Conservation (phyloP, 495 filamentous ascomycete genomes). For the Baudoinia panamericana region DNA sequence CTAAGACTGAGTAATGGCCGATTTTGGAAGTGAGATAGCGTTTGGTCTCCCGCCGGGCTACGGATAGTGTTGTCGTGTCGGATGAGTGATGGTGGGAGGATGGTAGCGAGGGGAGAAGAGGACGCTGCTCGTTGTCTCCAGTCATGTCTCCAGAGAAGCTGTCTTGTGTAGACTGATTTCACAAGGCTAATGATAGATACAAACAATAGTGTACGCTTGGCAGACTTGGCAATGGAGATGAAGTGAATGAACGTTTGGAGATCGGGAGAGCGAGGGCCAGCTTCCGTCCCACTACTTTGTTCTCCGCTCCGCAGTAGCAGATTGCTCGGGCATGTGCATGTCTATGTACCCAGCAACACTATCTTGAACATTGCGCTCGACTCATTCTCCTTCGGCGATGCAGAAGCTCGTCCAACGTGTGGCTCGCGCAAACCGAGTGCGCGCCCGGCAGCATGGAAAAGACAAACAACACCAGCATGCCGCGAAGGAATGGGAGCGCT, state of each 20-base stretch:
- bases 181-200: too few relatives aligned
- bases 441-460: conserved; percentile 34
- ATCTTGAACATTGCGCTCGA: too few relatives aligned
- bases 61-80: background rate
- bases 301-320: too few relatives aligned
- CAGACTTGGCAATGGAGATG: too few relatives aligned
- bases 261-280: too few relatives aligned
- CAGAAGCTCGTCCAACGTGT: conserved; percentile 63
- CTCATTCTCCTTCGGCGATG: conserved; percentile 37
- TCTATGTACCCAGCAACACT: too few relatives aligned
- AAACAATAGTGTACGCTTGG: too few relatives aligned
- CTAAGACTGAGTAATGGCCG: conserved; percentile 38
- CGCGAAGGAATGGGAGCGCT: conserved; percentile 7
- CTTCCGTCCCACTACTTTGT: too few relatives aligned
- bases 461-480: conserved; percentile 13
- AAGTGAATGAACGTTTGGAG: too few relatives aligned
- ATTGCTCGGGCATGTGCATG: too few relatives aligned
- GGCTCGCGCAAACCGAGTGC: conserved; percentile 51
- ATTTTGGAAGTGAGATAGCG: conserved; percentile 17
- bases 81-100: background rate
- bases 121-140: conserved; percentile 1
- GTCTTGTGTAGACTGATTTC: too few relatives aligned
- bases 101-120: conserved; percentile 3
- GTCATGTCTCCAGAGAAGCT: too few relatives aligned
- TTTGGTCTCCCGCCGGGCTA: conserved; percentile 4